Conservation (phyloP, 2,329 filamentous ascomycete genomes). For the Aspergillus sp. region DNA sequence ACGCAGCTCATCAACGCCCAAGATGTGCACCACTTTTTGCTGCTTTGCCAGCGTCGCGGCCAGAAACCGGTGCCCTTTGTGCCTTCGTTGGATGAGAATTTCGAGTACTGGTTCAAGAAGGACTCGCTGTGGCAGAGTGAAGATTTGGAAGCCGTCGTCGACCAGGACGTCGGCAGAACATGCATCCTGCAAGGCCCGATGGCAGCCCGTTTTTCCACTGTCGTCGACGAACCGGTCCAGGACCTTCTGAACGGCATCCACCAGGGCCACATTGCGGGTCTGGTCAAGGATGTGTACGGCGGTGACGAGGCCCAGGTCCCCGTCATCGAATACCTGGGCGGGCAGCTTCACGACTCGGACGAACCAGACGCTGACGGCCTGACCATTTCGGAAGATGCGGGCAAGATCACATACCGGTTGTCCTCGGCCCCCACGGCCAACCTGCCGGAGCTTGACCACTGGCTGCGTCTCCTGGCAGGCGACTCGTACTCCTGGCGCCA, state of each 20-base stretch:
- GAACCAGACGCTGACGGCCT: slow-evolving; percentile 79
- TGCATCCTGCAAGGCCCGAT: slow-evolving; percentile 95
- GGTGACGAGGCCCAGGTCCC: slow-evolving; percentile 70
- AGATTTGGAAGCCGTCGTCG: slow-evolving; percentile 91
- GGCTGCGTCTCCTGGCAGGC: slow-evolving; percentile 83
- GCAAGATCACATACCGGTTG: slow-evolving; percentile 79
- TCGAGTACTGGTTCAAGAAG: slow-evolving; percentile 99
- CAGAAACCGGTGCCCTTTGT: slow-evolving; percentile 98
- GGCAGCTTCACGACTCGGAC: slow-evolving; percentile 64
- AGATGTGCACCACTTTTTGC: slow-evolving; percentile 92
- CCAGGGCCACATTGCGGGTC: slow-evolving; percentile 71
- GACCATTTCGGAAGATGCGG: slow-evolving; percentile 68
- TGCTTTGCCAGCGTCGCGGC: slow-evolving; percentile 81
- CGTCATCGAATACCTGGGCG: slow-evolving; percentile 89
- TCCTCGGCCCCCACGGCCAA: slow-evolving; percentile 66
- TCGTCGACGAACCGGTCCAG: slow-evolving; percentile 88
- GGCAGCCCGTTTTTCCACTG: slow-evolving; percentile 80
- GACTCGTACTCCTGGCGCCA: slow-evolving; percentile 85
- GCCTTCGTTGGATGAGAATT: slow-evolving; percentile 89
- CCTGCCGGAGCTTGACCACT: slow-evolving; percentile 72
- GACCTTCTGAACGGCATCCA: slow-evolving; percentile 91
- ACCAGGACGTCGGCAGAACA: slow-evolving; percentile 89
- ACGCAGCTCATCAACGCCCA: slow-evolving; percentile 94
- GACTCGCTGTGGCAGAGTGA: slow-evolving; percentile 99
- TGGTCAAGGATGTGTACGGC: slow-evolving; percentile 74